Evolutionary conservation across 495 filamentous ascomycete species (phyloP), one percentile per base, ranked within the genome.

Genomic region (Daldinia childiae): DNA sequence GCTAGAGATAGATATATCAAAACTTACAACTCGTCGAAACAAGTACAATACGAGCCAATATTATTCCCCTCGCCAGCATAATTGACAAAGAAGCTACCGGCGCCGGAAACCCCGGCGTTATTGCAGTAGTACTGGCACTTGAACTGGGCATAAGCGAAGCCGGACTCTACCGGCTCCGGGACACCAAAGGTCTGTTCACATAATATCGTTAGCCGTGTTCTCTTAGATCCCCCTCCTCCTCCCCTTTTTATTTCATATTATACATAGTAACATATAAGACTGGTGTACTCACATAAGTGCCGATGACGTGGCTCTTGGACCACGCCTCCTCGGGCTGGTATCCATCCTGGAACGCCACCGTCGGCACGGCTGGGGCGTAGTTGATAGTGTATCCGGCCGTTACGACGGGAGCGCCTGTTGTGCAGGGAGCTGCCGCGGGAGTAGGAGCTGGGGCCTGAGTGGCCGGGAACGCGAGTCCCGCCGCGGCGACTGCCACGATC

Each of bases 121-220:
- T 67, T 60, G 70, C 75, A 77, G 75, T 73, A 77, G 62, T 89
- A 87, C 80, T 97, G 93, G 79, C 92, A 95, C 71, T 93, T 87
- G 69, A 83, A 87, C 76, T 97, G 92, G 7, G 90, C 90, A 64
- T 88, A 86, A 72, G 96, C 93, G 64, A 97, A 83, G 2, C 88
- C 86, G 68, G 73, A 66, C 38, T 71, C 75, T 39, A 74, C 54
- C 12, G 75, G 75, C 1, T 7, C 0, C 0, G 75, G 73, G 4
- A 69, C 75, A 27, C 75, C 75, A 52, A 77, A 77, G 41, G 75
- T 73, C 75, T 60, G 7, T 57, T 17, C 8, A 17, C 29, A 30
- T 30, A 57, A 12, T 15, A 21, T 29, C 73, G 15, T 61, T 12
- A n/a, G n/a, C 9, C 27, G 7, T 0, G 2, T 70, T 50, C 55